A percentile compares a stretch with the other conserved stretches of the same genome.
phyloP scores from a whole-genome alignment of 2,329 filamentous ascomycete genomes.

The Xylaria sp. region DNA sequence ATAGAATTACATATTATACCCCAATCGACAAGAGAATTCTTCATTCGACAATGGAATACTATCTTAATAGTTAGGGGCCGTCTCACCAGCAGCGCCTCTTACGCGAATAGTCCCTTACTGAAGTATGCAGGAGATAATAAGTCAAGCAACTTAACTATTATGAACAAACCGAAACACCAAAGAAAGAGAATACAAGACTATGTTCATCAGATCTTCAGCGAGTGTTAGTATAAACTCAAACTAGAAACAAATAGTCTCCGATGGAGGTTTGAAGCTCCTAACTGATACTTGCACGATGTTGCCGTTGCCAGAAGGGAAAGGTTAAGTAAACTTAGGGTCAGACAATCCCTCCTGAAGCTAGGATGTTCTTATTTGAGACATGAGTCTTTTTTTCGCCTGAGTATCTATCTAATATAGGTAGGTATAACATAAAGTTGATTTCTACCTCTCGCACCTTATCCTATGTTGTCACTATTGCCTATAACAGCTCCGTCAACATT shows the following conservation, averaged over 20 bases:
- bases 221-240: too few relatives aligned
- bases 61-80: too few relatives aligned
- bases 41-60: too few relatives aligned
- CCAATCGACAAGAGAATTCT: too few relatives aligned
- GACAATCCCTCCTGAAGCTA: background rate
- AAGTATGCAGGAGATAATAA: too few relatives aligned
- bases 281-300: background rate
- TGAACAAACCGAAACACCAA: too few relatives aligned
- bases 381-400: background rate
- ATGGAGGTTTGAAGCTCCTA: background rate
- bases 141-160: too few relatives aligned
- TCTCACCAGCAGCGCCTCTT: too few relatives aligned
- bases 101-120: too few relatives aligned
- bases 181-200: too few relatives aligned
- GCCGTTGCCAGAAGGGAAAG: background rate
- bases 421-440: background rate
- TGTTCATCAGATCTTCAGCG: too few relatives aligned
- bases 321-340: background rate
- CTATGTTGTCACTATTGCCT: background rate
- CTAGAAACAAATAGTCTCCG: background rate
- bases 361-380: background rate
- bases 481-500: background rate
- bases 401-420: background rate
- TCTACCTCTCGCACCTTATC: background rate
- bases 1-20: too few relatives aligned